These are phyloP conservation scores for Fusarium goolgardi DNA, from an alignment of 2,329 filamentous ascomycete species.

Conservation along the genomic window DNA sequence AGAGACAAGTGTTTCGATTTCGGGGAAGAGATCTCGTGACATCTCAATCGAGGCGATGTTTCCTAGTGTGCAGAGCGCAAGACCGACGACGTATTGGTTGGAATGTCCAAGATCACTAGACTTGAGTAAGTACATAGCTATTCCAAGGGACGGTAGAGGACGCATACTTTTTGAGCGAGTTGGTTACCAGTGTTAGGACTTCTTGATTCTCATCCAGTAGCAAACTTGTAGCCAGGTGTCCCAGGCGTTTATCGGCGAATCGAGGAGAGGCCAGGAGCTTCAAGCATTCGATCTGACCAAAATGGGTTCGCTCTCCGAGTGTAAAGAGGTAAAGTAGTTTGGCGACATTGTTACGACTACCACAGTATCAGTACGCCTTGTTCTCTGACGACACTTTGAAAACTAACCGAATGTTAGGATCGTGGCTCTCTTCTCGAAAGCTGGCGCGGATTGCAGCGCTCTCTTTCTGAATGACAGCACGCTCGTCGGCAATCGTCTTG, in stretches of 20 bases:
- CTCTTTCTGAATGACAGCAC: slow-evolving; percentile 98
- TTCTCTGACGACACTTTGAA: background rate
- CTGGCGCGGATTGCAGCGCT: slow-evolving; percentile 97
- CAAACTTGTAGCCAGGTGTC: slow-evolving; percentile 95
- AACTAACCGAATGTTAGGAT: slow-evolving; percentile 86
- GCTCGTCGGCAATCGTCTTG: slow-evolving; percentile 98
- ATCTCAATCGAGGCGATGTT: slow-evolving; percentile 99
- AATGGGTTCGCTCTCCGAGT: slow-evolving; percentile 95
- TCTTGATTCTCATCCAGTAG: slow-evolving; percentile 98
- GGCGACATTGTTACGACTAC: slow-evolving; percentile 96
- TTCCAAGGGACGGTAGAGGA: background rate
- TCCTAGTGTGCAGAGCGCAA: slow-evolving; percentile 94
- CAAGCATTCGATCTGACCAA: slow-evolving; percentile 98
- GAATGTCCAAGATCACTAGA: slow-evolving; percentile 91
- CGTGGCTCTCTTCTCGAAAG: slow-evolving; percentile 95
- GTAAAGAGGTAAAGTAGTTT: slow-evolving; percentile 99
- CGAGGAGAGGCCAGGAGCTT: slow-evolving; percentile 96
- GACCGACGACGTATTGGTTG: slow-evolving; percentile 97
- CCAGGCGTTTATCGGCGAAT: slow-evolving; percentile 96
- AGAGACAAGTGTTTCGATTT: slow-evolving; percentile 91
- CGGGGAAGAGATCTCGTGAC: slow-evolving; percentile 95
- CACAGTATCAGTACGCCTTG: slow-evolving; percentile 32
- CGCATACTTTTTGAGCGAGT: slow-evolving; percentile 93
- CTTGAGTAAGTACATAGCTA: slow-evolving; percentile 31
- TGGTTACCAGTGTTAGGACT: slow-evolving; percentile 95